Conservation (phyloP, 1,139 yeast species). For the Spencermartinsiella ligniputridi region DNA sequence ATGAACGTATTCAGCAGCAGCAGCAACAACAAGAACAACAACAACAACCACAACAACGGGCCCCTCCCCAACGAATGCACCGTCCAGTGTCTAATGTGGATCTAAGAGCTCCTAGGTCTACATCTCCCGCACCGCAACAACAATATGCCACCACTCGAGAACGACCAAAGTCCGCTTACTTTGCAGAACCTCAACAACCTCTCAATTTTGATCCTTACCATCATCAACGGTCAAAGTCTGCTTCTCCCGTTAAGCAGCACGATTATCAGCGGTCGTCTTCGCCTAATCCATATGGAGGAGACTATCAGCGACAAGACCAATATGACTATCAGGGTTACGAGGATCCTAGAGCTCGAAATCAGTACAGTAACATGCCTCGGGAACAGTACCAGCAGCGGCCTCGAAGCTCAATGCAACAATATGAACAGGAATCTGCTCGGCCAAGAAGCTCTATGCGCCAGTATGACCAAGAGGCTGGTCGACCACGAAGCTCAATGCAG, state of each 20-base stretch:
- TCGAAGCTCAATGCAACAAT: constrained; percentile 2
- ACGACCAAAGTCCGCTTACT: constrained; percentile 14
- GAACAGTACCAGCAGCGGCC: constrained; percentile 6
- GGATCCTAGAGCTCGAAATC: constrained; percentile 2
- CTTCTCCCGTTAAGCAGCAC: constrained; percentile 20
- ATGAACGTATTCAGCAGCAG: constrained; percentile 3
- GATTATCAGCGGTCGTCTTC: constrained; percentile 19
- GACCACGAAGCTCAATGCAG: constrained; percentile 2
- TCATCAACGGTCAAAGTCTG: constrained; percentile 25
- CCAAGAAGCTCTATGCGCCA: background rate
- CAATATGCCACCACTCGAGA: constrained; percentile 9
- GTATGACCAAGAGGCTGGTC: too few relatives aligned
- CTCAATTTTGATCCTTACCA: constrained; percentile 7
- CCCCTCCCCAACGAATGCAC: constrained; percentile 2
- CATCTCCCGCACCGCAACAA: constrained; percentile 9
- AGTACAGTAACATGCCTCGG: constrained; percentile 1
- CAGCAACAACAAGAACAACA: constrained; percentile 10
- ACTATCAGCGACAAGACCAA: constrained; percentile 4
- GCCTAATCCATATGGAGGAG: constrained; percentile 18
- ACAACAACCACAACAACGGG: constrained; percentile 10
- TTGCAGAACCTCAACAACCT: constrained; percentile 4
- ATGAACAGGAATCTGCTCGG: background rate
- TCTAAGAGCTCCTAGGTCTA: constrained; percentile 6
- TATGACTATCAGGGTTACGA: constrained; percentile 2
- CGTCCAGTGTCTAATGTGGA: constrained; percentile 6